Base-by-base conservation (phyloP, 2,329 filamentous ascomycete genomes). In the Rhytidhysteron rufulum region DNA sequence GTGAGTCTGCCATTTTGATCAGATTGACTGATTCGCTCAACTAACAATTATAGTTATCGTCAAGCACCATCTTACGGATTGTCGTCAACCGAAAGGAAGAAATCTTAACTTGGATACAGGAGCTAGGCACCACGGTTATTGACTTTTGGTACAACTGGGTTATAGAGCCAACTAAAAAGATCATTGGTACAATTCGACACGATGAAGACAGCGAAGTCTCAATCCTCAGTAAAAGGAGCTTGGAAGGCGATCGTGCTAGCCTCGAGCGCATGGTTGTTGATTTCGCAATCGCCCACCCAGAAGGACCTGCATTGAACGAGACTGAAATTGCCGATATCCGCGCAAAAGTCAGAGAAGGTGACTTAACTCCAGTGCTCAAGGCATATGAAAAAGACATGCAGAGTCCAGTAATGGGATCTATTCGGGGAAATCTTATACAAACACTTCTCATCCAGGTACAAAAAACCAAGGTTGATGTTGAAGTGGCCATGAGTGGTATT, bases 131-230 rank as follows among this genome's bases (percentile, higher is more conserved):
- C 2, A 98, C 93, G 0, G 70, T 83, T 1, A 77, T 86, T 39
- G 91, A 95, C 63, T 98, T 98, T 61, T 96, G 90, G 86, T 75
- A 83, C 44, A 98, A 98, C 63, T 98, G 93, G 93, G 85, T 98
- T 3, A 72, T 98, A 9, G 85, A 95, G 49, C 93, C 93, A 0
- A 75, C 82, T 1, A 81, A 81, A 53, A 91, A 88, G 60, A 76
- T 98, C 15, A 79, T 98, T 42, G 83, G 85, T 35, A 98, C 93
- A 0, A 97, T 98, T 51, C 83, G 91, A 4, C 93, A 97, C 63
- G 88, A 97, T 56, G 82, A 87, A 54, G 85, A 83, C 51, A 95
- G 88, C 59, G 91, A 97, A 60, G 91, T 98, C 49, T 93, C 91
- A 32, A 86, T 98, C 50, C 93, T 98, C 86, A 96, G 89, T 68